Conservation (phyloP, 1,284 basidiomycete species). For the Bondarzewia mesenterica region DNA sequence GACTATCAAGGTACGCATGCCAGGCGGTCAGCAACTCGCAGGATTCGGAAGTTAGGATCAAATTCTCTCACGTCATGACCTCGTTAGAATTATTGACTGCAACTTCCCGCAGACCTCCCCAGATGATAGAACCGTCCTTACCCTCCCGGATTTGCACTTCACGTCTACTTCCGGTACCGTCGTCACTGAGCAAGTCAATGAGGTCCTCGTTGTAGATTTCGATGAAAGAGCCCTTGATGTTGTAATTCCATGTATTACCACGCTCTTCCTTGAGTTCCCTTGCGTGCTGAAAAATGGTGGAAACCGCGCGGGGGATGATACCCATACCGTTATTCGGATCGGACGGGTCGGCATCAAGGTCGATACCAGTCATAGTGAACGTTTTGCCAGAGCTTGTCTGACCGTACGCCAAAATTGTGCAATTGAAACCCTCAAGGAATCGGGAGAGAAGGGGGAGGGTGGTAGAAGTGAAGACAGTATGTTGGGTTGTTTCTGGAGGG, state of each 20-base stretch:
- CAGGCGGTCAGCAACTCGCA: not conserved
- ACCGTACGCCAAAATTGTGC: conserved; percentile 95
- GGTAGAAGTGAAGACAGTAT: conserved; percentile 76
- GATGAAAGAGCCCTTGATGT: conserved; percentile 82
- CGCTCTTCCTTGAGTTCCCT: conserved; percentile 71
- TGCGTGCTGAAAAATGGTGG: conserved; percentile 81
- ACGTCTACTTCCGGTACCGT: conserved; percentile 52
- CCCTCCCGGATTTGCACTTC: conserved; percentile 96
- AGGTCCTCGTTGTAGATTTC: conserved; percentile 99
- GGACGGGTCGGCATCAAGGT: conserved; percentile 73
- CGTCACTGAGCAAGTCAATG: conserved; percentile 78
- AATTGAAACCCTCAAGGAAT: conserved; percentile 95
- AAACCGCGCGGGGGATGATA: conserved; percentile 92
- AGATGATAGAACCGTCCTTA: conserved; percentile 94
- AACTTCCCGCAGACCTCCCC: conserved; percentile 92
- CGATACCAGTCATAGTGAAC: conserved; percentile 92
- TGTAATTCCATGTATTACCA: conserved; percentile 64
- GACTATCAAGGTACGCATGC: conserved; percentile 28
- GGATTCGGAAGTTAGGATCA: not conserved
- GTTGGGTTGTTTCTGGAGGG: conserved; percentile 74
- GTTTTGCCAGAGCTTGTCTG: conserved; percentile 97
- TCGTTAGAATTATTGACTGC: conserved; percentile 77
- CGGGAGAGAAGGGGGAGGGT: conserved; percentile 83
- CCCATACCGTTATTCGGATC: conserved; percentile 78
- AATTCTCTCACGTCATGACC: conserved; percentile 79